phyloP scores from a whole-genome alignment of 148 eudicot genomes.

The Rhododendron henanense region DNA sequence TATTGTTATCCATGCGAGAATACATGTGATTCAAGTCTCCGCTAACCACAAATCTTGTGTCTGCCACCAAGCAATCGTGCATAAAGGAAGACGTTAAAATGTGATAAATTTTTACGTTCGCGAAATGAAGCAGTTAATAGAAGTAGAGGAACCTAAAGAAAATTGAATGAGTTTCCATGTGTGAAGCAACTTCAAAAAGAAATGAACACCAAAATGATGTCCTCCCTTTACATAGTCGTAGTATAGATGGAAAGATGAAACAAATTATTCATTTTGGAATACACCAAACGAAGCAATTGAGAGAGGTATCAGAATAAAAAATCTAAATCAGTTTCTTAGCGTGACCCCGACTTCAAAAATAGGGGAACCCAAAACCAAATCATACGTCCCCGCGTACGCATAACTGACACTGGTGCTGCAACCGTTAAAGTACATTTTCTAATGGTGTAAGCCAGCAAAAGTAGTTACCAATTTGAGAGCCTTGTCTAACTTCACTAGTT shows the following conservation, averaged over 20 bases:
- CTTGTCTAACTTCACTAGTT: slow-evolving; percentile 36
- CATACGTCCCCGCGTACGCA: background rate
- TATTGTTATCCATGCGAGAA: background rate
- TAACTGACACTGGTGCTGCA: background rate
- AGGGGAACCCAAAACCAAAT: background rate
- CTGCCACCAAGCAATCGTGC: too few relatives aligned
- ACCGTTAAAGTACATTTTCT: background rate
- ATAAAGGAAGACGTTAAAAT: too few relatives aligned
- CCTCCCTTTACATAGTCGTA: too few relatives aligned
- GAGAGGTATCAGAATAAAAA: background rate
- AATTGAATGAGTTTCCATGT: too few relatives aligned
- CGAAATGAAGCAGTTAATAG: too few relatives aligned
- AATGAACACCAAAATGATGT: too few relatives aligned
- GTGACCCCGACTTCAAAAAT: background rate
- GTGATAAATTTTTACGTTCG: too few relatives aligned
- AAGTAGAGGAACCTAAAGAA: too few relatives aligned
- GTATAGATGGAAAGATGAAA: background rate
- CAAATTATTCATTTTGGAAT: background rate
- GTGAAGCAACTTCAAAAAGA: too few relatives aligned
- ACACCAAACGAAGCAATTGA: background rate
- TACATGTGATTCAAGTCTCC: too few relatives aligned
- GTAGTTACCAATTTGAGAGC: slow-evolving; percentile 40
- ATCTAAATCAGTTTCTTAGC: background rate
- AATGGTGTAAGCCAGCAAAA: background rate
- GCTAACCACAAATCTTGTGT: too few relatives aligned